Percentiles rank a stretch among this genome's conserved stretches.
Evolutionary conservation across 2,329 filamentous ascomycete species (phyloP).

Genomic region (Trichoderma sp.): DNA sequence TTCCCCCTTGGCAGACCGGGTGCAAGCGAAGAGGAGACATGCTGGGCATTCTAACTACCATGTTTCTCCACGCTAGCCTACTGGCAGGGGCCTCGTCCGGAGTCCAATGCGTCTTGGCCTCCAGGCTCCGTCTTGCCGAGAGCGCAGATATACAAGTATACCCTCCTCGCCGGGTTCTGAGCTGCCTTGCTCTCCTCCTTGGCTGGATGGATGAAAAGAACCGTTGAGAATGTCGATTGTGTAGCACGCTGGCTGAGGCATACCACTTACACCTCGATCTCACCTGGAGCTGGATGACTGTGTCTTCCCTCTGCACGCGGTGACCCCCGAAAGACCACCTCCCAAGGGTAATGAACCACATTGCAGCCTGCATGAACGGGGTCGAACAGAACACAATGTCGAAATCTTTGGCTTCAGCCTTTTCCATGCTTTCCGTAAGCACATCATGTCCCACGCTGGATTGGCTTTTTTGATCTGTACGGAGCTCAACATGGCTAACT

Average conservation of each 20-base stretch:
- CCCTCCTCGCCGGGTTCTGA: constrained; percentile 21
- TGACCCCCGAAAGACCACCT: constrained; percentile 1
- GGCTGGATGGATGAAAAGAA: constrained; percentile 5
- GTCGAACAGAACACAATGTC: constrained; percentile 55
- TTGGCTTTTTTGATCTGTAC: too few species aligned
- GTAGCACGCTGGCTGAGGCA: constrained; percentile 9
- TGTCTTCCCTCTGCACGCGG: constrained; percentile 16
- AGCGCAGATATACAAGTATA: constrained; percentile 27
- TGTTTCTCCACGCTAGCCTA: constrained; percentile 18
- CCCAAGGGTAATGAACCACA: constrained; percentile 58
- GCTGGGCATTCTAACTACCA: constrained; percentile 4
- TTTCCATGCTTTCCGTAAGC: constrained; percentile 50
- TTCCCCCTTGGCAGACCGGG: constrained; percentile 20
- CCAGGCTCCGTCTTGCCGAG: constrained; percentile 22
- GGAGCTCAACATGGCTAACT: not conserved
- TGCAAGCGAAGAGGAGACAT: constrained; percentile 26
- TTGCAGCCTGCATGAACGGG: constrained; percentile 60
- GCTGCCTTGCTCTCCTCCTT: constrained; percentile 8
- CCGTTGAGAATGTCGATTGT: constrained; percentile 8
- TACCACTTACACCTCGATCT: not conserved
- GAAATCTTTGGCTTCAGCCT: constrained; percentile 51
- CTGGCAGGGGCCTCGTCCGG: constrained; percentile 15
- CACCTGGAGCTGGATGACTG: constrained; percentile 22
- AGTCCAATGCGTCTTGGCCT: constrained; percentile 15
- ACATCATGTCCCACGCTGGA: not conserved